These are phyloP conservation scores for Mastigamoeba balamuthi DNA, from an alignment of 78 protist species.

Conservation along the genomic window DNA sequence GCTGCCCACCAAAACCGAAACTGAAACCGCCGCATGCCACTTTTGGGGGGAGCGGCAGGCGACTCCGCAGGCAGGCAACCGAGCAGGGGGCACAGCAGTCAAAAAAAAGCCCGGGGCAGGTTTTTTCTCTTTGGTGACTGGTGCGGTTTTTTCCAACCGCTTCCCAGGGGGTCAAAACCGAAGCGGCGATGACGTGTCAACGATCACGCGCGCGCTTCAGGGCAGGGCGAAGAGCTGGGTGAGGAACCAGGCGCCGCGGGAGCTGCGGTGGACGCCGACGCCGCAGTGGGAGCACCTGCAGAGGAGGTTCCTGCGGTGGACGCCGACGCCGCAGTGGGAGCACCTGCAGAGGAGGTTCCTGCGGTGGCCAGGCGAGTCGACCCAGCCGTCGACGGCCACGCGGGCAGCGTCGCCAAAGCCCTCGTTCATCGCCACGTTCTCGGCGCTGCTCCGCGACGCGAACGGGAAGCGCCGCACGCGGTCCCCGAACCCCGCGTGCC, in stretches of 20 bases:
- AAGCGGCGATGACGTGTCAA: too few species aligned
- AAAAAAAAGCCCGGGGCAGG: too few species aligned
- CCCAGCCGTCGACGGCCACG: conserved; percentile 31
- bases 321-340: conserved; percentile 15
- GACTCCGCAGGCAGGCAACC: too few species aligned
- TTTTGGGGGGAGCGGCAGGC: too few species aligned
- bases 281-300: conserved; percentile 15
- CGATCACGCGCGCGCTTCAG: too few species aligned
- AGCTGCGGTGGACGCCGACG: conserved; percentile 1
- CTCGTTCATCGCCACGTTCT: conserved; percentile 31
- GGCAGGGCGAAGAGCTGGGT: conserved; percentile 42
- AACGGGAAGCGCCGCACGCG: conserved; percentile 17
- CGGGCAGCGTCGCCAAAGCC: neutral
- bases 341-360: conserved; percentile 14
- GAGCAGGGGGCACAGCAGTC: too few species aligned
- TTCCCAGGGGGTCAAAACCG: too few species aligned
- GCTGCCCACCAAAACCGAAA: too few species aligned
- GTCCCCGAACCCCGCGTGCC: conserved; percentile 39
- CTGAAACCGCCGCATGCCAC: too few species aligned
- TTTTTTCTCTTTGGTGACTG: too few species aligned
- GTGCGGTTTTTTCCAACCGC: too few species aligned
- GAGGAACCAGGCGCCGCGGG: conserved; percentile 31
- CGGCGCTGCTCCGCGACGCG: conserved; percentile 1
- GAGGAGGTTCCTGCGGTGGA: neutral
- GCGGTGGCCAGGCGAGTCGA: conserved; percentile 36